phyloP scores from a whole-genome alignment of 208 protist species.

The Willaertia magna region DNA sequence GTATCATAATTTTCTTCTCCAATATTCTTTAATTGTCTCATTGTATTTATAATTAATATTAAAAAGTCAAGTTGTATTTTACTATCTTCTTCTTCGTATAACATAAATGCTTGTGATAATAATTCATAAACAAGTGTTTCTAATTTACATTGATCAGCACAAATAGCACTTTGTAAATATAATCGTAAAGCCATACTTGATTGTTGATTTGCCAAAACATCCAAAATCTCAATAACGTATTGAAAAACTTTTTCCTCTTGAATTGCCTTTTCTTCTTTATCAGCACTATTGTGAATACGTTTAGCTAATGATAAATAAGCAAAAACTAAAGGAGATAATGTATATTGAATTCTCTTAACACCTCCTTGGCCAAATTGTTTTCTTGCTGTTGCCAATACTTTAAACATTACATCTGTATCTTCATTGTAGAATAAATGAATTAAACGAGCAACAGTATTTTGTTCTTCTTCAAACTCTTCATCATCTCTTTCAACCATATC shows the following conservation, averaged over 20 bases:
- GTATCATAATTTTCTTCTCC: conserved; percentile 76
- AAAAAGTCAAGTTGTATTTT: conserved; percentile 62
- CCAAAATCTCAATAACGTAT: conserved; percentile 25
- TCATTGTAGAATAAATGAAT: conserved; percentile 66
- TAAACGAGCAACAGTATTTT: conserved; percentile 66
- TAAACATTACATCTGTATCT: conserved; percentile 55
- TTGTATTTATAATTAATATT: conserved; percentile 47
- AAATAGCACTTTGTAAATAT: conserved; percentile 59
- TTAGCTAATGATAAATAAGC: conserved; percentile 52
- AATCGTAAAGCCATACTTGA: conserved; percentile 52
- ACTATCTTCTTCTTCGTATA: conserved; percentile 84
- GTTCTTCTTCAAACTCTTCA: conserved; percentile 74
- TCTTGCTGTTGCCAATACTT: conserved; percentile 68
- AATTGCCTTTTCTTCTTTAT: background rate
- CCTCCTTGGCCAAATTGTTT: conserved; percentile 69
- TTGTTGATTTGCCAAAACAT: conserved; percentile 40
- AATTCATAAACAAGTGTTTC: conserved; percentile 67
- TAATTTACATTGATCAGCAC: conserved; percentile 57
- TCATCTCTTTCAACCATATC: conserved; percentile 38
- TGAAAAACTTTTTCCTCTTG: conserved; percentile 17
- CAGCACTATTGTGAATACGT: background rate
- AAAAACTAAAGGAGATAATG: conserved; percentile 63
- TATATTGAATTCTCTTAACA: conserved; percentile 54
- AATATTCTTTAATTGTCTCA: conserved; percentile 39
- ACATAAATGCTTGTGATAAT: conserved; percentile 60